Evolutionary conservation across 352 stramenopile genomes (phyloP), one percentile per base, ranked within the genome.

Genomic region (Phytophthora ramorum): DNA sequence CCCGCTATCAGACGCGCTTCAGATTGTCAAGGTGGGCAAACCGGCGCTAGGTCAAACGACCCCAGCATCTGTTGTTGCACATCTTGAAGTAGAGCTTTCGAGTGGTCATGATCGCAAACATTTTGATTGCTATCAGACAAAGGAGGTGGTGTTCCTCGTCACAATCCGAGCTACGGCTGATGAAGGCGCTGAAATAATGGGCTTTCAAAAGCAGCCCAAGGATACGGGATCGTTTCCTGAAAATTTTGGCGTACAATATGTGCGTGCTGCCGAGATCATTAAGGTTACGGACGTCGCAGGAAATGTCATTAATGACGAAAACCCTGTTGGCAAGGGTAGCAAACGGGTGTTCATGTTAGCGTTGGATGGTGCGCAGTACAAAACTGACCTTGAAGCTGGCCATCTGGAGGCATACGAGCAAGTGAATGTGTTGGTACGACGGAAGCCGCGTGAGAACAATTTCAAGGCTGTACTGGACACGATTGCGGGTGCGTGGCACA

Each of bases 61-160:
- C 0, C 95, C 95, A 30, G 77, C 86, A 3, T 73, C 84, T 28
- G 97, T 99, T 12, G 56, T 90, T 30, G 93, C 82, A 0, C 83
- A 98, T 40, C 54, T 99, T 28, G 78, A 87, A 2, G 62, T 98
- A 12, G 92, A 98, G 63, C 69, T 99, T 35, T 74, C 89, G 5
- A 61, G 66, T 34, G 64, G 67, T 1, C 76, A 90, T 50, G 66
- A 88, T 12, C 58, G 61, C 12, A 73, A 69, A 47, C 40, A 50
- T 2, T 99, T 98, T 79, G 97, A 99, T 72, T 71, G 73, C 7
- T 81, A 98, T 26, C 78, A 92, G 40, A 81, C 98, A 17, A 91
- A 97, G 45, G 97, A 99, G 62, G 95, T 98, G 48, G 69, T 99
- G 6, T 99, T 98, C 73, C 75, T 99, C 13, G 69, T 99, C 44